phyloP scores from a whole-genome alignment of 2,329 filamentous ascomycete genomes.

The Alternaria sp. region DNA sequence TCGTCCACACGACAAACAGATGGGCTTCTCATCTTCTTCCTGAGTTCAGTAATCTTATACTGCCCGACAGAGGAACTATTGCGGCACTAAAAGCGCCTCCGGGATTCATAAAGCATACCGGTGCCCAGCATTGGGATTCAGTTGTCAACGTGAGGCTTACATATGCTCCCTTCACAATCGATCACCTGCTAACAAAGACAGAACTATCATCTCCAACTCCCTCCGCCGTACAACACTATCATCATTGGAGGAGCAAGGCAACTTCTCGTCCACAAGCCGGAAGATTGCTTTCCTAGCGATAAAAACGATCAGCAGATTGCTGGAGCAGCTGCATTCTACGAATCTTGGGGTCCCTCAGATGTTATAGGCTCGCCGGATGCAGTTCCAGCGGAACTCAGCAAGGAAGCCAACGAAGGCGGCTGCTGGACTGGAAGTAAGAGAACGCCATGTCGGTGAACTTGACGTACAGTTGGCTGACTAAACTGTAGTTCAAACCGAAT shows the following conservation, averaged over 20 bases:
- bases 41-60: slow-evolving; percentile 15
- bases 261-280: slow-evolving; percentile 14
- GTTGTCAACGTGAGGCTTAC: slow-evolving; percentile 14
- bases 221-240: slow-evolving; percentile 20
- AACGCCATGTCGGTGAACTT: neutral
- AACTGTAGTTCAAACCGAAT: slow-evolving; percentile 6
- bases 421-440: slow-evolving; percentile 19
- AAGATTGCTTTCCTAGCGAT: slow-evolving; percentile 10
- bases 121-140: slow-evolving; percentile 22
- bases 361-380: slow-evolving; percentile 9
- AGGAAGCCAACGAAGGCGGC: slow-evolving; percentile 12
- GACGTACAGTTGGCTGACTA: neutral
- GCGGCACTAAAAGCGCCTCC: slow-evolving; percentile 18
- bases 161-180: neutral
- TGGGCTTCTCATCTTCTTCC: slow-evolving; percentile 23
- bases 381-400: slow-evolving; percentile 10
- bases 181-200: neutral
- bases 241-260: slow-evolving; percentile 21
- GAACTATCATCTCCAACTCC: slow-evolving; percentile 23
- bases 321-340: slow-evolving; percentile 16
- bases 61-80: slow-evolving; percentile 11
- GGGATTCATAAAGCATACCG: slow-evolving; percentile 19
- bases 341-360: slow-evolving; percentile 18
- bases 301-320: slow-evolving; percentile 14
- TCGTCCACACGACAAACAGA: slow-evolving; percentile 21